Evolutionary conservation across 768 basidiomycete species (phyloP), one percentile per base, ranked within the genome.

Genomic region (Russula ochroleuca): DNA sequence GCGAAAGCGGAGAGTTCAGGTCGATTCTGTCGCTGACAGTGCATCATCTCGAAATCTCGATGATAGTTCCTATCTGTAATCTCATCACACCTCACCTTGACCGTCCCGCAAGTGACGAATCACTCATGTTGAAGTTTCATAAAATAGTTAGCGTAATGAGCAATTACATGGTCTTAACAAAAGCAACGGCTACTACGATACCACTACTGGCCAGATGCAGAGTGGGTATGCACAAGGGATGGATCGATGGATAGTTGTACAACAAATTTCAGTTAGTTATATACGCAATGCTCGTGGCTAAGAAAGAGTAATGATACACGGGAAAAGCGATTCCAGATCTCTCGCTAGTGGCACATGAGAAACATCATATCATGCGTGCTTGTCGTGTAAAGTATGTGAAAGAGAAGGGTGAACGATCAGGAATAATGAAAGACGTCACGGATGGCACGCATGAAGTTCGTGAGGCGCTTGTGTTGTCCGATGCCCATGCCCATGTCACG

Each of bases 381-480:
- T 25, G 8, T 13, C 21, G 23, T 13, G 10, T 13, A 4, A 19
- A 43, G 9, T 15, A 41, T 10, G 23, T 13, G 31, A 14, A 41
- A 3, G 15, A n/a, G n/a, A 10, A 14, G 19, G 28, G 4, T 17
- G 13, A 10, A 13, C 23, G 23, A 37, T 64, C 35, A 64, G 4
- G 48, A 51, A 48, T 41, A 8, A 35, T 56, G 35, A 56, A 61
- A 40, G 14, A 23, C 54, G 1, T 60, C 59, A n/a, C 23, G 48
- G 41, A 64, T 31, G 13, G 53, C 23, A 45, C 59, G 54, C 19
- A 51, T 55, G 25, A 56, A 61, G 33, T 54, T 43, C n/a, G 17
- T 37, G 38, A 7, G 63, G 33, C 48, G 63, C 9, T 31, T 64
- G 19, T 64, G 63, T 13, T 28, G 37, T 10, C 21, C 19, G 37